Evolutionary conservation across 768 basidiomycete species (phyloP), one percentile per base, ranked within the genome.

Genomic region (Tephrocybe rancida): DNA sequence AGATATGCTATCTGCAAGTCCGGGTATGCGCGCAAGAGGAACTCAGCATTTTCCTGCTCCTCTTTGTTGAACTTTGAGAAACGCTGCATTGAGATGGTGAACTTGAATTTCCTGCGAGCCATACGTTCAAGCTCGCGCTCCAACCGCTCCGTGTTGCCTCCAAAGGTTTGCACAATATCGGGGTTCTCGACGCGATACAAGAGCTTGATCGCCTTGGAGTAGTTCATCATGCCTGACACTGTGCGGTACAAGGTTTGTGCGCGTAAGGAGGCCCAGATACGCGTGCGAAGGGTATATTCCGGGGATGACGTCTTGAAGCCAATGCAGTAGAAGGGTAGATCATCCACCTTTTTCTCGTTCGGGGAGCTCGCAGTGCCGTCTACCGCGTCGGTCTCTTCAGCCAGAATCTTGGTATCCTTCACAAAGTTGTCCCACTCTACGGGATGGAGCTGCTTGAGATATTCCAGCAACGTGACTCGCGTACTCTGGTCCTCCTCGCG

Each of bases 401-500:
- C 94, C 34, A 98, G 78, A 59, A 99, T 99, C 79, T 98, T 99
- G 57, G 97, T 99, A 66, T 99, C 97, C 77, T 95, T 95, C 62
- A 99, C 97, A 65, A 99, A 99, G 71, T 99, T 99, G 75, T 98
- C 97, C 97, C 97, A 99, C 68, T 99, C 97, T 53, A 98, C 81
- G 18, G 97, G 96, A 68, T 98, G 97, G 43, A 99, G 79, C 69
- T 99, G 97, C 73, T 99, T 99, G 68, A 98, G 77, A 70, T 99
- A 99, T 72, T 99, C 97, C 52, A 99, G 82, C 21, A 98, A 78
- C 8, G 97, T 99, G 52, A 99, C 97, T 3, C 97, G 92, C 7
- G 96, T 98, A 67, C 84, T 96, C 66, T 90, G 87, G 64, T 98
- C 95, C 68, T 98, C 95, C 70, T 99, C 97, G 52, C 96, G 86